Evolutionary conservation across 225 moss, liverwort and hornwort genomes (phyloP).

Genomic region (Antitrichia curtipendula): DNA sequence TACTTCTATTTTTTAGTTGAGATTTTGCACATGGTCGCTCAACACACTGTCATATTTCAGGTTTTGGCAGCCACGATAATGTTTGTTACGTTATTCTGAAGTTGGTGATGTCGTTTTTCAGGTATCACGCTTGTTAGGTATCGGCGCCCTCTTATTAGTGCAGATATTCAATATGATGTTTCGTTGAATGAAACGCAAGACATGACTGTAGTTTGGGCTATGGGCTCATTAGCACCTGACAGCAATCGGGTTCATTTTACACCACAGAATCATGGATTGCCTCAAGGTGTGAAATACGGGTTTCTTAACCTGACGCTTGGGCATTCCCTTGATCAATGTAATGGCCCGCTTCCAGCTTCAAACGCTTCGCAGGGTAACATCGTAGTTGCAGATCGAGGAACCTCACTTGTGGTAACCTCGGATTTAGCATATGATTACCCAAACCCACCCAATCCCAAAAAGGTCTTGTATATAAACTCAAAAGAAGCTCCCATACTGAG

Average conservation of each 20-base stretch:
- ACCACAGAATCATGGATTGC: constrained; percentile 80
- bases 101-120: background rate
- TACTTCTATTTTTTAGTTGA: background rate
- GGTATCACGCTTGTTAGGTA: constrained; percentile 92
- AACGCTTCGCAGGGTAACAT: constrained; percentile 67
- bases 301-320: constrained; percentile 43
- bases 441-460: constrained; percentile 78
- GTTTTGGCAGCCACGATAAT: background rate
- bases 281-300: constrained; percentile 49
- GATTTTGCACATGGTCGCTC: background rate
- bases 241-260: constrained; percentile 54
- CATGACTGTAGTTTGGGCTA: constrained; percentile 87
- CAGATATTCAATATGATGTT: constrained; percentile 59
- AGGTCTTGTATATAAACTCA: constrained; percentile 80
- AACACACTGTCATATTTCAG: background rate
- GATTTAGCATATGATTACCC: constrained; percentile 74
- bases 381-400: constrained; percentile 93
- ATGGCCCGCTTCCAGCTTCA: constrained; percentile 72
- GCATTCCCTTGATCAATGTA: constrained; percentile 49
- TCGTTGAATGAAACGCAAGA: constrained; percentile 41
- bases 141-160: constrained; percentile 55
- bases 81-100: background rate
- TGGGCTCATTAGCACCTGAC: constrained; percentile 76
- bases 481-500: constrained; percentile 89
- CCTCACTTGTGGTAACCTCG: constrained; percentile 58